Base-by-base conservation (phyloP, 1,139 yeast species). In the Pichia sorboxylosa region DNA sequence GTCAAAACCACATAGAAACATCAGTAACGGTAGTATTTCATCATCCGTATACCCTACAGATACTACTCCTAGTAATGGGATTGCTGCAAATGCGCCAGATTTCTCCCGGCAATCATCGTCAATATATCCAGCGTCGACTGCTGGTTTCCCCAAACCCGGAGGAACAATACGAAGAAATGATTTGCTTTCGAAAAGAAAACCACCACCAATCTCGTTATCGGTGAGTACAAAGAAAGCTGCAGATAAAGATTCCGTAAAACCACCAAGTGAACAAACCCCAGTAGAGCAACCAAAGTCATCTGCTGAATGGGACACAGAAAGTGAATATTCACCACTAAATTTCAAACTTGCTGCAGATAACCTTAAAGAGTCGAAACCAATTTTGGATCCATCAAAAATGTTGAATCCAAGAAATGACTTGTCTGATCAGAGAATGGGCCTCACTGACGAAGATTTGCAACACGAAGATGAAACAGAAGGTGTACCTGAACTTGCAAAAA, bases 241-340 rank as follows among this genome's bases (percentile, higher is more conserved):
- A 9, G 13, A 16, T 19, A n/a, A 24, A 9, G 10, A 8, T 20
- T 11, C 22, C 8, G 22, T n/a, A n/a, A n/a, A n/a, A n/a, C n/a
- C n/a, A n/a, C n/a, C 8, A 20, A 9, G 11, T 11, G 22, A 20
- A 23, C 16, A n/a, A 14, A 24, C 38, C 3, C 27, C 33, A n/a
- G 13, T 20, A 4, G 23, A 19, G 9, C n/a, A n/a, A n/a, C n/a
- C 28, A 20, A 8, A 20, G 22, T 11, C 8, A 20, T 20, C 22
- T 9, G 11, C 8, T 2, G n/a, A 11, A 10, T n/a, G 17, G 7
- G 31, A 33, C 9, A 22, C 38, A 4, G 37, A 24, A 4, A 37
- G 43, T 27, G 42, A 31, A 14, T 43, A 32, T 28, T 32, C 45
- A 1, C 40, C 40, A 4, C 24, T 39, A 24, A n/a, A n/a, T n/a